Conservation (phyloP, 2,329 filamentous ascomycete genomes). For the Calonectria fujianensis region DNA sequence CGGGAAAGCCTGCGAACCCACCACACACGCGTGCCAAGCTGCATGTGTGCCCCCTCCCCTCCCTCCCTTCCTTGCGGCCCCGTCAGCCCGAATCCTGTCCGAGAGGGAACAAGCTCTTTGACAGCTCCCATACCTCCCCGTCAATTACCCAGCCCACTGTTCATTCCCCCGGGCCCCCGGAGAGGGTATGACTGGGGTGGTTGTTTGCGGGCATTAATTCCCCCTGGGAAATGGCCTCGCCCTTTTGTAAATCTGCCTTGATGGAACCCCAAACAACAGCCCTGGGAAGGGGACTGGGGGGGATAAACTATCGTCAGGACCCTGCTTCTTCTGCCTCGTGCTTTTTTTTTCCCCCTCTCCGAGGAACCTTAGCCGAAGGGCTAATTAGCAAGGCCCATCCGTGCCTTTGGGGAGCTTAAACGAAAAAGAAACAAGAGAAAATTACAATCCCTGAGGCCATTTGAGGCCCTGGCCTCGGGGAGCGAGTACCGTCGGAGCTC, state of each 20-base stretch:
- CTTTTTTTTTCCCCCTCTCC: background rate
- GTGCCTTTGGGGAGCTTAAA: slow-evolving; percentile 2
- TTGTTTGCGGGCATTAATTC: slow-evolving; percentile 2
- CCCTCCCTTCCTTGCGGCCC: background rate
- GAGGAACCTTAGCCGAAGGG: background rate
- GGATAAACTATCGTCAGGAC: background rate
- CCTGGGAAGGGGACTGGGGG: background rate
- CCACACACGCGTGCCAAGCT: background rate
- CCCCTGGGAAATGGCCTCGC: background rate
- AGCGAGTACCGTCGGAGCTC: slow-evolving; percentile 4
- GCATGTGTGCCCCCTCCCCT: background rate
- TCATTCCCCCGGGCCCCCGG: background rate
- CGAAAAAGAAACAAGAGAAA: slow-evolving; percentile 19
- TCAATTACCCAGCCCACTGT: background rate
- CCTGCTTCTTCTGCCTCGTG: background rate
- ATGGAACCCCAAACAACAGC: slow-evolving; percentile 12
- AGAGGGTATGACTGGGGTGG: background rate
- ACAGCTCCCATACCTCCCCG: background rate
- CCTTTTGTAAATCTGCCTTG: slow-evolving; percentile 7
- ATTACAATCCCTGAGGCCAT: slow-evolving; percentile 1
- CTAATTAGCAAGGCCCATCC: slow-evolving; percentile 5
- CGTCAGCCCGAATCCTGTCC: background rate
- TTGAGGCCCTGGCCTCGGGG: background rate
- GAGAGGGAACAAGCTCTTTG: background rate
- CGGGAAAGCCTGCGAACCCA: background rate